Base-by-base conservation (phyloP, 345 rosid species). In the Jatropha curcas region DNA sequence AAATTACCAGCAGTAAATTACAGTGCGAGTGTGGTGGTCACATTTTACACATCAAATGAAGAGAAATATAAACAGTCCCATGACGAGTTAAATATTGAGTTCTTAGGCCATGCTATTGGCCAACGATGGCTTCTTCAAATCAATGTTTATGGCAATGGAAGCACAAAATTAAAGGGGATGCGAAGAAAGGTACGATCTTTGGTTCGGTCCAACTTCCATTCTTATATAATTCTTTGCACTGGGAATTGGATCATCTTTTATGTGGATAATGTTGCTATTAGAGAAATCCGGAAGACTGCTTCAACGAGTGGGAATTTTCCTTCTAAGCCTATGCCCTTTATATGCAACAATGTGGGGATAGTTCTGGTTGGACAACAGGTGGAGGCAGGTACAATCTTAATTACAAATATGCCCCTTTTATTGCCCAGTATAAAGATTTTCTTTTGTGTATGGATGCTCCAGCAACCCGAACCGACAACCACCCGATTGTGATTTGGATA, bases 311-410 rank as follows among this genome's bases (percentile, higher is more conserved):
- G 76, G 33, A 78, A 80, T 27, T 73, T 56, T 39, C 78, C 72
- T 14, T 73, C 78, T 0, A 81, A 81, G 31, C 75, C 73, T 1
- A 66, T 76, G 78, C 62, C 62, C 71, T 33, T 35, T 73, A 51
- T 73, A 67, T 13, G 80, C 74, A 22, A 79, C 79, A 2, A 61
- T 71, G 7, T 79, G 79, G 77, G 77, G 79, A 76, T 24, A 71
- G 80, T 14, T 76, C 80, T 5, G n/a, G 12, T 45, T 67, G 79
- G 79, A 76, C 74, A 20, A 79, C 76, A 4, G 9, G 11, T 10
- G 76, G 76, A 22, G 71, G 79, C 53, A 67, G 46, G 30, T 35
- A 55, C 52, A 64, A 65, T 31, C 2, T 72, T 2, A 46, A 73
- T 55, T 66, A 81, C 69, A 45, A 24, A 2, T 70, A 70, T 34